These are phyloP conservation scores for Hsuehochloa calcarea DNA, from an alignment of 176 grass and related monocot genomes.

Conservation along the genomic window DNA sequence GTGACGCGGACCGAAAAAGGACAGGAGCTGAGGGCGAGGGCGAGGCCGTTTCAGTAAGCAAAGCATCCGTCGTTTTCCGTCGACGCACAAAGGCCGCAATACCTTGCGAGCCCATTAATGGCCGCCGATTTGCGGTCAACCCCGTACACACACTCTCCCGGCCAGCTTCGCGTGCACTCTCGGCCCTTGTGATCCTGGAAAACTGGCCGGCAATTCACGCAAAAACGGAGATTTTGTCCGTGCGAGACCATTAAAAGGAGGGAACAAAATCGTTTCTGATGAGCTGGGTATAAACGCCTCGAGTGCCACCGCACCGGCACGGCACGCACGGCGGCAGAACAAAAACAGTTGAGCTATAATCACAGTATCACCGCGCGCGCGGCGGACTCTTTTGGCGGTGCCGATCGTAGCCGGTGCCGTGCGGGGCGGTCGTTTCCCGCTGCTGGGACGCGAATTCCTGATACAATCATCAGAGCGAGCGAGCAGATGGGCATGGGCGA, in stretches of 20 bases:
- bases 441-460: background rate
- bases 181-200: background rate
- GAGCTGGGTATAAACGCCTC: background rate
- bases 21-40: background rate
- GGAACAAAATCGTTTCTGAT: background rate
- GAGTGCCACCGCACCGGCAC: background rate
- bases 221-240: background rate
- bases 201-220: background rate
- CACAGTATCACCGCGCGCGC: background rate
- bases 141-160: constrained; percentile 8
- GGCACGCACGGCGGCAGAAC: background rate
- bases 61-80: constrained; percentile 26
- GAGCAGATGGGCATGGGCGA: background rate
- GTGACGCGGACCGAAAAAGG: background rate
- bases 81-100: background rate
- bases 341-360: too few relatives aligned
- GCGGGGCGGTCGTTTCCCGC: background rate
- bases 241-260: constrained; percentile 27
- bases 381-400: background rate
- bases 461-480: background rate
- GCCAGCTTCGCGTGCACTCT: background rate
- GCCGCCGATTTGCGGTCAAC: background rate
- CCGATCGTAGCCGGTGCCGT: background rate
- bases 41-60: background rate
- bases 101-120: constrained; percentile 39